A percentile compares a stretch with the other conserved stretches of the same genome.
Evolutionary conservation across 306 rosid species (phyloP).

Genomic region (Mucuna pruriens): DNA sequence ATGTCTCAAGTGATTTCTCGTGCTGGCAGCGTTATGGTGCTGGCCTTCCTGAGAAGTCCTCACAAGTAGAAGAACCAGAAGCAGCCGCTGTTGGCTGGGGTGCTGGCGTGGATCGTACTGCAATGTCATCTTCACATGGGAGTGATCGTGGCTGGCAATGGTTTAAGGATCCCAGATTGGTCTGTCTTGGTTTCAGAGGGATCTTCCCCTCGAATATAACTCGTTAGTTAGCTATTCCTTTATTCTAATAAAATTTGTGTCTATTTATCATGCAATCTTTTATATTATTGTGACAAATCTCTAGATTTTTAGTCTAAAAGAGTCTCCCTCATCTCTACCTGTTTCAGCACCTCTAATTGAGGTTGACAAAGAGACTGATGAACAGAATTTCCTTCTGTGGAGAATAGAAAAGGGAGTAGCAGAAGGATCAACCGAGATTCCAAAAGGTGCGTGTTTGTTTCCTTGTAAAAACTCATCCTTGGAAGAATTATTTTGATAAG

Average conservation of each 20-base stretch:
- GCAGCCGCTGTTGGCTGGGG: constrained; percentile 91
- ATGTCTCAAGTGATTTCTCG: constrained; percentile 63
- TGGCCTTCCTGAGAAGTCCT: constrained; percentile 47
- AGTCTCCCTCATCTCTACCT: background rate
- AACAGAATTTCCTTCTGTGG: constrained; percentile 75
- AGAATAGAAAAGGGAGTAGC: constrained; percentile 85
- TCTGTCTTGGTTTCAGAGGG: constrained; percentile 89
- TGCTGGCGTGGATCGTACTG: constrained; percentile 61
- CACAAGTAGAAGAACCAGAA: constrained; percentile 75
- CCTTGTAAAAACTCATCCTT: background rate
- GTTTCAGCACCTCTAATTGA: constrained; percentile 86
- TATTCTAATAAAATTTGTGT: constrained; percentile 39
- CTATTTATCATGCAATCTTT: constrained; percentile 25
- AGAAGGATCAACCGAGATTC: constrained; percentile 91
- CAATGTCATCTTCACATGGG: constrained; percentile 65
- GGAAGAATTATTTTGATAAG: background rate
- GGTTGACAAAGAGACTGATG: constrained; percentile 81
- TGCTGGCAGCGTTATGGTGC: constrained; percentile 92
- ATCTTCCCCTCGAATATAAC: constrained; percentile 73
- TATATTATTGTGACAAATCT: background rate
- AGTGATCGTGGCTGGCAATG: constrained; percentile 78
- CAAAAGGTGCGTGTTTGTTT: constrained; percentile 66
- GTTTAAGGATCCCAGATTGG: constrained; percentile 89
- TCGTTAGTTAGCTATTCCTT: constrained; percentile 60
- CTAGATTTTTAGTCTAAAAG: background rate